Conservation (phyloP, 2,329 filamentous ascomycete genomes). For the Fusarium globosum region DNA sequence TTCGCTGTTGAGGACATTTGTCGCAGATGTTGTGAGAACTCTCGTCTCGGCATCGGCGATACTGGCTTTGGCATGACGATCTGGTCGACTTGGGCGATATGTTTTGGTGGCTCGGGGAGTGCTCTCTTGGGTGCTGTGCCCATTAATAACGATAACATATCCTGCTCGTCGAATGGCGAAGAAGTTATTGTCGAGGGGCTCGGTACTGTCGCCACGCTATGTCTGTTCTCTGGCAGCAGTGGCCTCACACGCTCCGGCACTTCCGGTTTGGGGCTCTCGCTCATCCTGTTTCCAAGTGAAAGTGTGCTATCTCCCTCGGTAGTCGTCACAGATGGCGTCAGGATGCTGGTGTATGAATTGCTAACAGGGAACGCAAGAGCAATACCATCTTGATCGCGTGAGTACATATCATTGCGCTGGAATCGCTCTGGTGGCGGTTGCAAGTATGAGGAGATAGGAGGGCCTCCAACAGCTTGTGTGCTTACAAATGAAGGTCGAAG, state of each 20-base stretch:
- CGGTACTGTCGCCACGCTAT: conserved; percentile 12
- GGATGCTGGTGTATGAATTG: conserved; percentile 41
- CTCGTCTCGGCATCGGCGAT: conserved; percentile 41
- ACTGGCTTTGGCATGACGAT: conserved; percentile 44
- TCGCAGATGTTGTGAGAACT: conserved; percentile 34
- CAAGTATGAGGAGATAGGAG: conserved; percentile 27
- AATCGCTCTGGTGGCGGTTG: conserved; percentile 34
- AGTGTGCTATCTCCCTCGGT: conserved; percentile 33
- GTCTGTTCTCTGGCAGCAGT: conserved; percentile 18
- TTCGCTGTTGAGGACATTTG: conserved; percentile 40
- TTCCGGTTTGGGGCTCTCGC: conserved; percentile 26
- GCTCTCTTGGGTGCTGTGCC: conserved; percentile 38
- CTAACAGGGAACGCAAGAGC: conserved; percentile 40
- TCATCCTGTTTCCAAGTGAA: conserved; percentile 1
- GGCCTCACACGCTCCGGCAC: conserved; percentile 11
- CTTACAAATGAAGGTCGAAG: conserved; percentile 40
- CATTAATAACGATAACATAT: conserved; percentile 49
- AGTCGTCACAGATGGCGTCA: conserved; percentile 43
- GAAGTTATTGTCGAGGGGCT: conserved; percentile 44
- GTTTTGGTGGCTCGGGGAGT: conserved; percentile 47
- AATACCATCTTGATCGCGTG: conserved; percentile 25
- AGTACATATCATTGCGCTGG: conserved; percentile 19
- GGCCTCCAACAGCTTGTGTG: conserved; percentile 39
- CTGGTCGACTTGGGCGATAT: conserved; percentile 45
- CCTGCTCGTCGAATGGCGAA: conserved; percentile 49